Evolutionary conservation across 176 grass and related monocot species (phyloP).

Genomic region (Oryza meridionalis): DNA sequence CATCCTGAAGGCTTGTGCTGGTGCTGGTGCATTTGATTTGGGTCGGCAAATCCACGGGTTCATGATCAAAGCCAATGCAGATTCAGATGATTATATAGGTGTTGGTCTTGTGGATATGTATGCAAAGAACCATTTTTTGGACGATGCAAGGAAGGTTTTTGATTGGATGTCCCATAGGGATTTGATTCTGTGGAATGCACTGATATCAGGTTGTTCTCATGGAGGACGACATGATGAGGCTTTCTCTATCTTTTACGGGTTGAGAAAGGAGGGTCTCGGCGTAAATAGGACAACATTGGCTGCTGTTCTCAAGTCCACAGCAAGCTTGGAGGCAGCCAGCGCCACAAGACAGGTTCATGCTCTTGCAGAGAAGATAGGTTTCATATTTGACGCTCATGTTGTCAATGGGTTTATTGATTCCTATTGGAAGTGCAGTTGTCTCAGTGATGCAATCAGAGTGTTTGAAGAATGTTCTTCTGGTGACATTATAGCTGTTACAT

Average conservation of each 20-base stretch:
- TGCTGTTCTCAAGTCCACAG: conserved; percentile 81
- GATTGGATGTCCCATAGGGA: conserved; percentile 51
- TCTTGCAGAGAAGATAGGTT: conserved; percentile 59
- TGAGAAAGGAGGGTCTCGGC: conserved; percentile 65
- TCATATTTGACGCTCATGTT: conserved; percentile 77
- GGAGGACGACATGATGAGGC: conserved; percentile 53
- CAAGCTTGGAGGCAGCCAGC: conserved; percentile 54
- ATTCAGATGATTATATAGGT: conserved; percentile 62
- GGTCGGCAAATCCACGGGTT: conserved; percentile 84
- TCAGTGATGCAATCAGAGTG: conserved; percentile 53
- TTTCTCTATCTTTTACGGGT: conserved; percentile 56
- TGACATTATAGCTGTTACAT: conserved; percentile 73
- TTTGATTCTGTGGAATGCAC: conserved; percentile 77
- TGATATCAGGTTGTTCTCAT: conserved; percentile 77
- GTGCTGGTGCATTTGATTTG: conserved; percentile 56
- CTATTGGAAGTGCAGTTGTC: conserved; percentile 74
- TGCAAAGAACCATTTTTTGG: conserved; percentile 50
- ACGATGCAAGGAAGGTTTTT: conserved; percentile 67
- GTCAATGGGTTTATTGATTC: conserved; percentile 83
- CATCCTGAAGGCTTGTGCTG: conserved; percentile 78
- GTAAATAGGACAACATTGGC: conserved; percentile 72
- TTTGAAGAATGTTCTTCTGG: conserved; percentile 67
- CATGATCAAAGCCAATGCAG: conserved; percentile 67
- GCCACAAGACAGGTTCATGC: conserved; percentile 67
- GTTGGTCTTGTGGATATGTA: conserved; percentile 88